Evolutionary conservation across 2,329 filamentous ascomycete genomes (phyloP).

Genomic region (Lecanicillium sp.): DNA sequence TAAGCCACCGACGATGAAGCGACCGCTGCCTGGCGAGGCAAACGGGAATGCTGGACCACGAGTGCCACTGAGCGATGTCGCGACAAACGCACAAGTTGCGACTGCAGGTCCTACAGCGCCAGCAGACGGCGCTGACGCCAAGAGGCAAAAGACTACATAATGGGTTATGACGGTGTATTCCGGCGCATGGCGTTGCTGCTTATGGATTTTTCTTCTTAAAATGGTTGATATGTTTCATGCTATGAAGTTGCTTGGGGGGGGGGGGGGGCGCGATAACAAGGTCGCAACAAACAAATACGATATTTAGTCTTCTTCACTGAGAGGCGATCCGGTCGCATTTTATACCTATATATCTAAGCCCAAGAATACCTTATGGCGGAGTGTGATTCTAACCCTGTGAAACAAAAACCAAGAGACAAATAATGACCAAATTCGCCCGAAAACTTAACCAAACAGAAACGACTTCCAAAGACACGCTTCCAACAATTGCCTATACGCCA

Average conservation of each 20-base stretch:
- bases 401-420: no score
- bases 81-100: conserved; percentile 29
- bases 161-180: not conserved
- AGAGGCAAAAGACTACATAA: conserved; percentile 42
- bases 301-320: no score
- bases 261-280: no score
- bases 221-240: no score
- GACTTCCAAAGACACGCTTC: no score
- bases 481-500: no score
- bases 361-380: no score
- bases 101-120: conserved; percentile 14
- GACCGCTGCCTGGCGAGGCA: conserved; percentile 29
- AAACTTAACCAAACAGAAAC: no score
- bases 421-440: no score
- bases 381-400: no score
- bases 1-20: conserved; percentile 51
- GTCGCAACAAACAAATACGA: no score
- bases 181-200: not conserved
- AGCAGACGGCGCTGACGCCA: conserved; percentile 33
- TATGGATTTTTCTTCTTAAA: not conserved
- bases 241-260: not conserved
- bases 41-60: conserved; percentile 20
- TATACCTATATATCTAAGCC: no score
- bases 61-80: conserved; percentile 42
- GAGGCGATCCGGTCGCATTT: not conserved